Base-by-base conservation (phyloP, 148 eudicot species). In the Rhododendron ovatum region DNA sequence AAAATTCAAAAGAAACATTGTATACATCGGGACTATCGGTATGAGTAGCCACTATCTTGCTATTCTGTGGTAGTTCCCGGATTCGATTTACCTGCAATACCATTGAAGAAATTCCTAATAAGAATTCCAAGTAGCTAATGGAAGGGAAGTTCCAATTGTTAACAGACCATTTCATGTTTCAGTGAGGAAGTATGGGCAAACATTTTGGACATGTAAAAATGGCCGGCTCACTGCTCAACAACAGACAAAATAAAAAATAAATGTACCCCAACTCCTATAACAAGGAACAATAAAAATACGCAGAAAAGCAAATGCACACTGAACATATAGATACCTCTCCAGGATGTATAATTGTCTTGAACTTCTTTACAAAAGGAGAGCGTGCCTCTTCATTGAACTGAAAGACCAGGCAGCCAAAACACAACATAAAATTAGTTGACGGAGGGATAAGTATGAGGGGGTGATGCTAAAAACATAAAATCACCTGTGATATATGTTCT, bases 311-410 rank as follows among this genome's bases (percentile, higher is more conserved):
- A 20, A 84, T 26, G 2, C 7, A 22, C 20, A 30, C 48, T 17
- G 59, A 87, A 82, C 47, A 22, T 47, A 88, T 28, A 48, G 41
- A 37, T 95, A 97, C 99, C 98, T 97, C 99, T 82, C 98, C 98
- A 71, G 99, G 99, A 92, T 97, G 99, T 83, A 97, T 92, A 78
- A 96, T 96, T 73, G 99, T 96, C 88, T 96, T 96, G 87, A 81
- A 91, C 92, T 95, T 97, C 92, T 91, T 97, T 50, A 97, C 96
- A 89, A 97, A 97, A 55, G 98, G 98, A 63, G 99, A 97, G 17
- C 98, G 94, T 24, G 99, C 93, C 91, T 97, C 99, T 91, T 97
- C 99, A 89, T 97, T 97, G 90, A 97, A 97, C 99, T 97, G 91
- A 85, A 89, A 92, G 86, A 24, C 59, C 78, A 90, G 78, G 17